Percentiles rank a stretch among this genome's conserved stretches.
Evolutionary conservation across 768 basidiomycete species (phyloP).

Genomic region (Clitopilus passeckerianus): DNA sequence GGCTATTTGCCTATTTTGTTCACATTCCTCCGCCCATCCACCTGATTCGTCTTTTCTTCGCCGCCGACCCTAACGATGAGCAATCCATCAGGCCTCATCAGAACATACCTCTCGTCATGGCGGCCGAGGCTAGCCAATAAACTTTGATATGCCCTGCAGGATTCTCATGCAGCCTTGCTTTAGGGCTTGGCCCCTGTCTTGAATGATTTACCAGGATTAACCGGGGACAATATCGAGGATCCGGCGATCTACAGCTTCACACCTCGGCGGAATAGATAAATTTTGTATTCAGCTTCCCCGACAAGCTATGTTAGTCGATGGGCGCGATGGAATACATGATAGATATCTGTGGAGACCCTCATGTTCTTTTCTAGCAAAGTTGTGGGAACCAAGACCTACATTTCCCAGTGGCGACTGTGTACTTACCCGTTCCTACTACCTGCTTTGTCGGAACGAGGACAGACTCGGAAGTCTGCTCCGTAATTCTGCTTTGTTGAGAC

Average conservation of each 20-base stretch:
- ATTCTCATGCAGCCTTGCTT: not conserved
- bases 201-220: no score
- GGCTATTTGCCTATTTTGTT: not conserved
- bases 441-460: not conserved
- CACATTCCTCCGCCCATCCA: not conserved
- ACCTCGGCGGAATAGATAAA: no score
- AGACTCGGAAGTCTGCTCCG: not conserved
- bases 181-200: no score
- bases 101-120: not conserved
- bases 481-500: not conserved
- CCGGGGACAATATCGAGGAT: not conserved
- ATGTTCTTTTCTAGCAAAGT: no score
- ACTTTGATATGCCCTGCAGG: not conserved
- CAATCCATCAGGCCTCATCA: no score
- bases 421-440: not conserved
- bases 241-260: not conserved
- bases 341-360: no score
- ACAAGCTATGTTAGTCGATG: no score
- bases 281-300: no score
- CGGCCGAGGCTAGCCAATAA: not conserved
- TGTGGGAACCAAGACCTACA: no score
- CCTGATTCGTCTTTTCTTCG: not conserved
- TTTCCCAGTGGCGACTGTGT: not conserved
- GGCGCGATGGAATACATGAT: no score
- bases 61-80: not conserved